These are phyloP conservation scores for Sporisorium reilianum DNA, from an alignment of 1,284 basidiomycete species.

Conservation along the genomic window DNA sequence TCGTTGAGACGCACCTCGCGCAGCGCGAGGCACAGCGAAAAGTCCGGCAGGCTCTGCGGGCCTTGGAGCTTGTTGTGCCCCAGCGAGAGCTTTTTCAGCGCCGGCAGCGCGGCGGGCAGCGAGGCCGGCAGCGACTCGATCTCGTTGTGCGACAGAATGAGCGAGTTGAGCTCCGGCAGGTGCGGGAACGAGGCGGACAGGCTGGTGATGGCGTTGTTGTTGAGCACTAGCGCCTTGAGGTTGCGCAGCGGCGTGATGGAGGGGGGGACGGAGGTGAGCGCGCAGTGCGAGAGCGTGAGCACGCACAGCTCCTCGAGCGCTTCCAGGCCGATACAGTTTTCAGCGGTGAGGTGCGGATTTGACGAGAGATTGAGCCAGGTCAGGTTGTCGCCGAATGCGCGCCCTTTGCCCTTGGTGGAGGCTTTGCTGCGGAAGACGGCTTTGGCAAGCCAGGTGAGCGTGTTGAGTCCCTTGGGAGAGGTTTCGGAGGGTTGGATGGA, in stretches of 20 bases:
- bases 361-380: conserved; percentile 46
- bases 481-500: conserved; percentile 53
- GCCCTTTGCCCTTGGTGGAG: conserved; percentile 24
- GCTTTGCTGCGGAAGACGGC: conserved; percentile 50
- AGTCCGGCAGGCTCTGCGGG: conserved; percentile 54
- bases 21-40: conserved; percentile 54
- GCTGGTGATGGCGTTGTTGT: conserved; percentile 51
- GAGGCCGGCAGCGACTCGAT: conserved; percentile 53
- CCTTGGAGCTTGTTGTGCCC: conserved; percentile 58
- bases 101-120: conserved; percentile 55
- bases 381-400: conserved; percentile 39
- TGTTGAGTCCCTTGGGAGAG: conserved; percentile 42
- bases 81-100: conserved; percentile 62
- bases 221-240: conserved; percentile 63
- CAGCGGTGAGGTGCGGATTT: conserved; percentile 30
- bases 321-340: conserved; percentile 39
- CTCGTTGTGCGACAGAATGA: conserved; percentile 64
- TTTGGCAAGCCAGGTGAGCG: conserved; percentile 54
- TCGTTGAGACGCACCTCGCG: conserved; percentile 63
- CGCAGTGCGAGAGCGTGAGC: conserved; percentile 57
- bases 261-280: conserved; percentile 36
- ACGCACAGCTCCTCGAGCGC: conserved; percentile 49
- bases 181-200: conserved; percentile 52
- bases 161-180: conserved; percentile 66
- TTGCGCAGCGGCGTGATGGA: conserved; percentile 38